Base-by-base conservation (phyloP, 306 rosid species). In the Lablab purpureus region DNA sequence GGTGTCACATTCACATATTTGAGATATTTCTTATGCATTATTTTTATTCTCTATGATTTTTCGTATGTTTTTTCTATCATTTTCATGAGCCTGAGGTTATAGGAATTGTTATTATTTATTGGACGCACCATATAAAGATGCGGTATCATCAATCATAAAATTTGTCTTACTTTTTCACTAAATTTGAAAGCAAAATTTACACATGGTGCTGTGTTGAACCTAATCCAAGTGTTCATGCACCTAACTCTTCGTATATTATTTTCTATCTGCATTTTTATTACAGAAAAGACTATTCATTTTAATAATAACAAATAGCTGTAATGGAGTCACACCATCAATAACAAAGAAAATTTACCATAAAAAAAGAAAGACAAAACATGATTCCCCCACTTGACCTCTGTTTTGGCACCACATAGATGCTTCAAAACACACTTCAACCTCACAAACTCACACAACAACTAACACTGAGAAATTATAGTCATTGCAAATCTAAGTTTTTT, bases 401-500 rank as follows among this genome's bases (percentile, higher is more conserved):
- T 84, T 59, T 67, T 74, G 84, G 72, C 60, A 78, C 50, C 67
- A 41, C 49, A 67, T 72, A n/a, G 75, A 23, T 46, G 18, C 41
- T 25, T 25, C 49, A 64, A 17, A 49, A 46, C 51, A 10, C 56
- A 32, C 50, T n/a, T 74, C 72, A 34, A 81, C 83, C 85, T 66
- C 67, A 43, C 66, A 75, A 10, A 80, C 80, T 49, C 30, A 68
- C 19, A 78, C 82, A 78, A 40, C 80, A 13, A 71, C 65, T 37
- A 56, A 56, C 19, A 28, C 21, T 15, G 23, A 78, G 59, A 73
- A 78, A 82, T n/a, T 86, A 58, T 18, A 79, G 86, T 86, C 64
- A 89, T 91, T 87, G 81, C 87, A 52, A 86, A 87, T 89, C 80
- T 2, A n/a, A n/a, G n/a, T n/a, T n/a, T n/a, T n/a, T n/a, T n/a